Evolutionary conservation across 2,329 filamentous ascomycete genomes (phyloP).

Genomic region (Orbilia blumenaviensis): DNA sequence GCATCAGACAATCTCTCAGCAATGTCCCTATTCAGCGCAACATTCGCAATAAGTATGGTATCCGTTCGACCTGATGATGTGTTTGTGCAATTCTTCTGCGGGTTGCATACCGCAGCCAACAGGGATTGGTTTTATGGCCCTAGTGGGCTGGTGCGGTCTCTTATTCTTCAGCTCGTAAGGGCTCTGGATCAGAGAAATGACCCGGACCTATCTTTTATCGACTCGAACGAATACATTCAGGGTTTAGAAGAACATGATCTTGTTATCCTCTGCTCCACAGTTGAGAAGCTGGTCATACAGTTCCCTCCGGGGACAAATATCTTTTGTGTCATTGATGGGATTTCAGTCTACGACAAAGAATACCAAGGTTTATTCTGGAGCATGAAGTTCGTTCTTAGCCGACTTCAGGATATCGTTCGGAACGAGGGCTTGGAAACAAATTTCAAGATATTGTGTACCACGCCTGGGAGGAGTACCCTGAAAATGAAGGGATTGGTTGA

Average conservation of each 20-base stretch:
- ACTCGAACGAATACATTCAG: neutral
- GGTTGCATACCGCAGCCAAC: neutral
- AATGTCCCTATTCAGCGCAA: neutral
- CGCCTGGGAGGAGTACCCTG: neutral
- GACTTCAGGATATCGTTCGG: neutral
- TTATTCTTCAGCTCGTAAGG: neutral
- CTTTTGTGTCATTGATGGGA: neutral
- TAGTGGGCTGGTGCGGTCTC: neutral
- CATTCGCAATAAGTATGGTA: slow-evolving; percentile 2
- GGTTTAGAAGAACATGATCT: neutral
- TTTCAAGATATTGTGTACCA: slow-evolving; percentile 1
- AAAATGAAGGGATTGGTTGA: neutral
- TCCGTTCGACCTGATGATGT: neutral
- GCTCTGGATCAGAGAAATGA: neutral
- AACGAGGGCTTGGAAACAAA: neutral
- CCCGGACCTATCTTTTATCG: neutral
- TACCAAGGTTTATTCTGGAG: slow-evolving; percentile 1
- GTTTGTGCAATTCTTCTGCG: slow-evolving; percentile 1
- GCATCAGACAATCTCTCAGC: neutral
- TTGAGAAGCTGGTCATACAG: neutral
- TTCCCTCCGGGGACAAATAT: neutral
- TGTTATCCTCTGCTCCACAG: neutral
- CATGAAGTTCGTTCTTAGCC: neutral
- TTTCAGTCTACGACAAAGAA: slow-evolving; percentile 3
- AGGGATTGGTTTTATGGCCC: slow-evolving; percentile 15